phyloP scores from a whole-genome alignment of 495 filamentous ascomycete species.

The Hypoxylon lenormandii region DNA sequence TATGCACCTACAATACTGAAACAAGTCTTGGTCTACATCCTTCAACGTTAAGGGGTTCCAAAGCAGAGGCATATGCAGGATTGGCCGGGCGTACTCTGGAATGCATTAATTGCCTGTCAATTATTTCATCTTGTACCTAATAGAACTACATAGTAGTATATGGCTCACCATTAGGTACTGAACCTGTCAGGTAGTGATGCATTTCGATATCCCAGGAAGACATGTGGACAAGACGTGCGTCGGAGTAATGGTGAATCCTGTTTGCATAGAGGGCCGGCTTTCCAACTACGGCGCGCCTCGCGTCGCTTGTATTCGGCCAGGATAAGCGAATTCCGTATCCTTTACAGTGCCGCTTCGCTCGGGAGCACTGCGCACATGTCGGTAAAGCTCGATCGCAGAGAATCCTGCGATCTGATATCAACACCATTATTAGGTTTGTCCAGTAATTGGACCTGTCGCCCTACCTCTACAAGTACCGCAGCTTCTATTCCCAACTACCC shows the following conservation, averaged over 20 bases:
- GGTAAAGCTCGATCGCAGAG: conserved; percentile 41
- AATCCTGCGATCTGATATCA: conserved; percentile 41
- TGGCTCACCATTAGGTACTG: conserved; percentile 16
- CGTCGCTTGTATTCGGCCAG: conserved; percentile 49
- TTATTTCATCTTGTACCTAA: neutral
- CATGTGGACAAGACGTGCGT: conserved; percentile 41
- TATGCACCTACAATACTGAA: conserved; percentile 42
- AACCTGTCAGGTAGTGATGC: conserved; percentile 32
- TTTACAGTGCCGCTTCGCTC: conserved; percentile 41
- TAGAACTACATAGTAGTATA: neutral
- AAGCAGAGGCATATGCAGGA: conserved; percentile 9
- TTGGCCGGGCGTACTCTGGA: conserved; percentile 7
- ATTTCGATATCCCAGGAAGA: conserved; percentile 45
- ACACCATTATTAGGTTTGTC: conserved; percentile 2
- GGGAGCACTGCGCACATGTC: conserved; percentile 41
- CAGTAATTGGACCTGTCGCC: neutral
- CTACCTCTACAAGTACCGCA: conserved; percentile 7
- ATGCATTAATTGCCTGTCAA: neutral
- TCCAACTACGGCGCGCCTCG: conserved; percentile 43
- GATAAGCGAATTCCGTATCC: conserved; percentile 50
- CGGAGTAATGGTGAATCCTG: conserved; percentile 2
- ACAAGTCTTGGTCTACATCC: conserved; percentile 28
- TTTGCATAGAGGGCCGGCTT: conserved; percentile 16
- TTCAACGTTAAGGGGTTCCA: conserved; percentile 17
- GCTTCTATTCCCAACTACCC: neutral